Conservation (phyloP, 768 basidiomycete genomes). For the Mycena floridula region DNA sequence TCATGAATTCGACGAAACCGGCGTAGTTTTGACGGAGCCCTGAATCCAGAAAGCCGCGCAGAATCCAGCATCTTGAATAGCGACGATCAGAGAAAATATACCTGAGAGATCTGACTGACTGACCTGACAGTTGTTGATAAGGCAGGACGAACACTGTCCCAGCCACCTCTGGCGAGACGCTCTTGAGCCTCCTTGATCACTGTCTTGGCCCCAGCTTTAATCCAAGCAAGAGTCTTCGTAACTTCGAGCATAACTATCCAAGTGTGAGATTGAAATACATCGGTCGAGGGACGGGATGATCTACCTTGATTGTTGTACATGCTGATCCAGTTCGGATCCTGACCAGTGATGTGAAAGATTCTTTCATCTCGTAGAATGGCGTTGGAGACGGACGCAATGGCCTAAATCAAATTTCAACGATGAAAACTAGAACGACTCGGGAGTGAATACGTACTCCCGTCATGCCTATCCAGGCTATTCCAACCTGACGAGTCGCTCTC, state of each 20-base stretch:
- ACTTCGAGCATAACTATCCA: constrained; percentile 3
- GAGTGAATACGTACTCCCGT: constrained; percentile 4
- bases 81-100: not conserved
- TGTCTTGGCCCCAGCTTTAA: constrained; percentile 4
- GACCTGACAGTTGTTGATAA: constrained; percentile 14
- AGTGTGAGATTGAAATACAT: constrained; percentile 3
- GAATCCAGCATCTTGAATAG: constrained; percentile 13
- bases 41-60: constrained; percentile 5
- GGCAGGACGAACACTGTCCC: constrained; percentile 11
- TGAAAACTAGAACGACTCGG: not conserved
- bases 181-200: constrained; percentile 11
- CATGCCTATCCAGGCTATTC: constrained; percentile 2
- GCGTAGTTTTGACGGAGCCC: not conserved
- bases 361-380: constrained; percentile 13
- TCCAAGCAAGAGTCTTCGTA: constrained; percentile 3
- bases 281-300: not conserved
- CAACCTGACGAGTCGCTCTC: not conserved
- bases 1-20: constrained; percentile 8
- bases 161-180: constrained; percentile 10
- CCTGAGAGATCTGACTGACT: not conserved
- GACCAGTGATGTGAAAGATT: constrained; percentile 9
- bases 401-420: constrained; percentile 5
- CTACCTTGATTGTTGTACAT: constrained; percentile 11
- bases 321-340: constrained; percentile 2
- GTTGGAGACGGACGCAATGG: constrained; percentile 12